Base-by-base conservation (phyloP, 1,139 yeast genomes). In the Fermentozyma sake region DNA sequence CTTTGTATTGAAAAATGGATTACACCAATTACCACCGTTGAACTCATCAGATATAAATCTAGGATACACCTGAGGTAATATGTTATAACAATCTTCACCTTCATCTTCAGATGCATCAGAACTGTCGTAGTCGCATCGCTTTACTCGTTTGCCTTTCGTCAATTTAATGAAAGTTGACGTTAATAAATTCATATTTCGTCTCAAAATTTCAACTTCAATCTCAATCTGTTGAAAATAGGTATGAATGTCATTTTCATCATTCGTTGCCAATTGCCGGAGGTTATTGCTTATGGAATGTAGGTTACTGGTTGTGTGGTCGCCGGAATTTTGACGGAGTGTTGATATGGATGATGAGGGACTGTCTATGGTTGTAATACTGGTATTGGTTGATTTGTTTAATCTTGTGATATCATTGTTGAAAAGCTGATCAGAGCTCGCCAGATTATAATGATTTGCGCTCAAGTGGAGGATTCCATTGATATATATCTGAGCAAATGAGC, bases 1-100 rank as follows among this genome's bases (percentile, higher is more conserved):
- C 13, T 42, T 47, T 7, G 68, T 58, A 5, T 65, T 56, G 38
- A 74, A 75, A 41, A 79, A 77, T 16, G 83, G 83, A 42, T 79
- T 80, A 28, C 76, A 69, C 79, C 85, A 80, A 40, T 78, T 77
- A 6, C 86, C 87, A 7, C 86, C 89, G 42, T 76, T 77, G 47
- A 76, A 80, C 32, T 72, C 78, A 25, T 76, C 74, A 18, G 67
- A 60, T 6, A 80, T 51, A 42, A 79, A 77, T 33, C 91, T 58
- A n/a, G 89, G 84, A 39, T 77, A 72, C 2, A 76, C 58, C 46
- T 79, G 80, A 0, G 89, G 89, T 15, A 80, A 44, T 9, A 58
- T 33, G 24, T 68, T 57, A 35, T 46, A 54, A 16, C 71, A 42
- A 21, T 57, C 67, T 28, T 53, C 57, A 3, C 65, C 68, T 28